These are phyloP conservation scores for Calocybe gangraenosa DNA, from an alignment of 768 basidiomycete genomes.

Conservation along the genomic window DNA sequence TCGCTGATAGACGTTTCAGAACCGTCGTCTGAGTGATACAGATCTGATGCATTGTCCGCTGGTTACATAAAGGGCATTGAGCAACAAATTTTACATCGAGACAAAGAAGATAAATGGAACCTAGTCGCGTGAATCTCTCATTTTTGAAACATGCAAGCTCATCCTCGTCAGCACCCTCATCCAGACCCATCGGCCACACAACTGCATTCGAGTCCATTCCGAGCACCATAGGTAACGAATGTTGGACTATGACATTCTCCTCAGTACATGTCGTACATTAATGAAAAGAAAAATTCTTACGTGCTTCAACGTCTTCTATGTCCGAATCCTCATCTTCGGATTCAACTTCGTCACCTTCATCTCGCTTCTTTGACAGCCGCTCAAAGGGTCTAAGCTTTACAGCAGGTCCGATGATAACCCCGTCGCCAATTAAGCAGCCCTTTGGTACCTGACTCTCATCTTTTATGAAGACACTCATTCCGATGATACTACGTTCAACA, in stretches of 20 bases:
- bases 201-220: constrained; percentile 76
- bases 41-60: constrained; percentile 65
- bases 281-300: constrained; percentile 33
- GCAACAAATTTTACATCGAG: not conserved
- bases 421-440: constrained; percentile 82
- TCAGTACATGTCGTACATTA: not conserved
- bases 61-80: not conserved
- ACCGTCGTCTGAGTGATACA: constrained; percentile 56
- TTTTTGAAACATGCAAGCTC: constrained; percentile 63
- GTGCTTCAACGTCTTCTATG: constrained; percentile 61
- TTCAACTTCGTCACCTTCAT: constrained; percentile 24
- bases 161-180: constrained; percentile 60
- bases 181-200: constrained; percentile 70
- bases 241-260: constrained; percentile 39
- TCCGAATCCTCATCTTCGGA: constrained; percentile 52
- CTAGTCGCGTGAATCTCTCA: constrained; percentile 71
- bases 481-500: constrained; percentile 80
- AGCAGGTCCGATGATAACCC: constrained; percentile 73
- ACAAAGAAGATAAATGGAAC: constrained; percentile 28
- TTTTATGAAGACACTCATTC: constrained; percentile 67
- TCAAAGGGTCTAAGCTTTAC: constrained; percentile 66
- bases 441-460: constrained; percentile 61
- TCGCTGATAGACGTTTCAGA: constrained; percentile 54
- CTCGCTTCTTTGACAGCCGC: constrained; percentile 58
- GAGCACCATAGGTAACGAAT: constrained; percentile 39